Conservation (phyloP, 2,329 filamentous ascomycete species). For the Fusarium zealandicum region DNA sequence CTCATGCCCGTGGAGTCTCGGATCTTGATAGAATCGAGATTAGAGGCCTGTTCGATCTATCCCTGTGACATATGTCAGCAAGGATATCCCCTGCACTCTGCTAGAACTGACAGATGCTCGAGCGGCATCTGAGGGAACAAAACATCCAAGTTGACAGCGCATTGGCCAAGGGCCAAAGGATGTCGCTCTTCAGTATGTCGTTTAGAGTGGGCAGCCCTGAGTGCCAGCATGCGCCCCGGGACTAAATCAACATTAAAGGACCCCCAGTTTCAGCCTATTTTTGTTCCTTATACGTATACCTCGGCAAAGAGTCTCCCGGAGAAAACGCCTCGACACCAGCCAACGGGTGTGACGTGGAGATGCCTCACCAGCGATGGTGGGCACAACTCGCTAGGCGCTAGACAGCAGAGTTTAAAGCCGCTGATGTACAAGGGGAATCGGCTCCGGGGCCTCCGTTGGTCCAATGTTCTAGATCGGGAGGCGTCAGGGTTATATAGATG, state of each 20-base stretch:
- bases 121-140: no score
- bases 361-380: constrained; percentile 4
- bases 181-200: neutral
- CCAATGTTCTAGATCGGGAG: constrained; percentile 2
- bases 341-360: neutral
- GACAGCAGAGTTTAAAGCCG: constrained; percentile 16
- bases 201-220: neutral
- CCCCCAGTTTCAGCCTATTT: neutral
- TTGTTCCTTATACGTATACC: neutral
- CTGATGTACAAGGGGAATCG: constrained; percentile 1
- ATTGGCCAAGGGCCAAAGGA: constrained; percentile 4
- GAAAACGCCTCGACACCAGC: constrained; percentile 7
- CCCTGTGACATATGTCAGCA: no score
- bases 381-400: neutral
- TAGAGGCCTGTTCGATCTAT: no score
- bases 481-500: constrained; percentile 7
- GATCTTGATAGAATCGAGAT: no score
- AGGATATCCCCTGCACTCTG: no score
- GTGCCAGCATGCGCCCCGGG: neutral
- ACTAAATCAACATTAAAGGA: neutral
- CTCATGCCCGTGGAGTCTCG: no score
- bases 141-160: neutral
- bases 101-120: no score
- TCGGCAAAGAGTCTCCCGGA: neutral
- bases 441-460: neutral